Base-by-base conservation (phyloP, 2,329 filamentous ascomycete species). In the Metarhizium anisopliae region DNA sequence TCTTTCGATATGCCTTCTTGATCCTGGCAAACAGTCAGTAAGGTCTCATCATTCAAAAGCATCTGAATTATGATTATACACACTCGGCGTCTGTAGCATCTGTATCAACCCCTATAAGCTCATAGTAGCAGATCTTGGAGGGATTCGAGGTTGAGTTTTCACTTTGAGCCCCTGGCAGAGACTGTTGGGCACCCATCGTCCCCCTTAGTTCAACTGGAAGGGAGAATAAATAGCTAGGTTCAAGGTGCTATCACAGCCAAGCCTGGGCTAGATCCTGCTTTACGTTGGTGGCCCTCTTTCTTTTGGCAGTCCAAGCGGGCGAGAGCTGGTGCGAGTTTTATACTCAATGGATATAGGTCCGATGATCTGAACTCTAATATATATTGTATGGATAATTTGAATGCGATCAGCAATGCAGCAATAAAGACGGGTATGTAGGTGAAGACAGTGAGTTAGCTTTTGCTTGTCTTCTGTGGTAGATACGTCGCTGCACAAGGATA, bases 1-100 rank as follows among this genome's bases (percentile, higher is more conserved):
- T 96, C 59, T 77, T 85, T 60, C 90, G 84, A 72, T 99, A 99
- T 14, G 92, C 91, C 66, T 90, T 95, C 67, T 96, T 96, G 66
- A 99, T 91, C 60, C 88, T 93, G 51, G 11, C 3, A 14, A 14
- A 30, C n/a, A 8, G 40, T 58, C 35, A 58, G 29, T 42, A 51
- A 7, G 29, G 18, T 18, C 20, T 51, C 45, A 1, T 25, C 36
- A 38, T 2, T 30, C n/a, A 1, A 30, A 16, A 18, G 16, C 14
- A 29, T 35, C 10, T 36, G 4, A 36, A 30, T 4, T 4, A 20
- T 16, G 45, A 11, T 10, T n/a, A 25, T 51, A 62, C 80, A 67
- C 72, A 91, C 86, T 96, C 92, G 55, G 95, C 89, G 49, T 92
- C 87, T 6, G 84, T 84, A 38, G 90, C 91, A 59, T 81, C 77